phyloP scores from a whole-genome alignment of 2,329 filamentous ascomycete genomes.

The Diaporthe australafricana region DNA sequence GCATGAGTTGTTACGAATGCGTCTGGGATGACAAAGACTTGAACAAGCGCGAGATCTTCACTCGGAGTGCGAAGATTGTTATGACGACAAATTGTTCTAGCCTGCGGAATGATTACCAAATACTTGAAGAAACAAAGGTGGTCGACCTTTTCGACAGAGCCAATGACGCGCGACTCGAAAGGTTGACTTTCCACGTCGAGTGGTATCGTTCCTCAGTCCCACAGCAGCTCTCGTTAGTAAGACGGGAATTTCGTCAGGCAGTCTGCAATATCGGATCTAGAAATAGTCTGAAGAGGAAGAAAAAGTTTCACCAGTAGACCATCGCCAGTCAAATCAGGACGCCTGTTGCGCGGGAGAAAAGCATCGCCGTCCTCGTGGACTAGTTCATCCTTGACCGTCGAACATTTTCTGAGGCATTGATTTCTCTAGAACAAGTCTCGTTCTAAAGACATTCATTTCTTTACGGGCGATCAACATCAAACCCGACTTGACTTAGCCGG shows the following conservation, averaged over 20 bases:
- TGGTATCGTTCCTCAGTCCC: neutral
- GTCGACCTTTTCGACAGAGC: constrained; percentile 38
- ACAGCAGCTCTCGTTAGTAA: neutral
- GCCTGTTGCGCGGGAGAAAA: no score
- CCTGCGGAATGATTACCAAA: neutral
- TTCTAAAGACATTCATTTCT: no score
- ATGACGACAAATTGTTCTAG: neutral
- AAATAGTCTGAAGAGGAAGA: neutral
- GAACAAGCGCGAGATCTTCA: neutral
- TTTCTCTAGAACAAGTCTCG: no score
- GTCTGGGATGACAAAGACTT: constrained; percentile 10
- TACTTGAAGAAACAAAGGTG: constrained; percentile 4
- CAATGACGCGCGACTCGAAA: constrained; percentile 33
- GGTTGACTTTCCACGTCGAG: neutral
- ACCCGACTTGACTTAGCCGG: no score
- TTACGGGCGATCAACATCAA: no score
- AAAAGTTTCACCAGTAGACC: neutral
- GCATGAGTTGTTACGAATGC: neutral
- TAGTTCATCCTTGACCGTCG: no score
- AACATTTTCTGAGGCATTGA: no score
- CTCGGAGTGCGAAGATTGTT: neutral
- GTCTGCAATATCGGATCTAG: neutral
- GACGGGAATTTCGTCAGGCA: neutral
- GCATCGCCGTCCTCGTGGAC: no score
- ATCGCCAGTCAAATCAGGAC: neutral